phyloP scores from a whole-genome alignment of 352 stramenopile genomes.

The Globisporangium uncinulatum region DNA sequence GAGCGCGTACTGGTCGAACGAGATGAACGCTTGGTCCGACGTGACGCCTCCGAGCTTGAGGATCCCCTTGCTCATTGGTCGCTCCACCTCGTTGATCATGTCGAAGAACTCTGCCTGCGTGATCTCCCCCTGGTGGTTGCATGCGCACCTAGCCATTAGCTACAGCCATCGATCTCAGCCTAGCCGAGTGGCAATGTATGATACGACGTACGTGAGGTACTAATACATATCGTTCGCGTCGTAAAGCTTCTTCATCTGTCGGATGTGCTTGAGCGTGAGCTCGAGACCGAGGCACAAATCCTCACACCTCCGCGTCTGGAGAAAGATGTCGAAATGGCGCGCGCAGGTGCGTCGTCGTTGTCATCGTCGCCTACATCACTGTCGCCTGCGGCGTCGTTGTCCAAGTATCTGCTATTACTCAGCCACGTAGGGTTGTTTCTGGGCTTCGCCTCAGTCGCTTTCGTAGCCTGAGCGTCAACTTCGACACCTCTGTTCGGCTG shows the following conservation, averaged over 20 bases:
- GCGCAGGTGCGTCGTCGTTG: constrained; percentile 16
- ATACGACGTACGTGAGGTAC: constrained; percentile 30
- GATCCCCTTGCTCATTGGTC: constrained; percentile 48
- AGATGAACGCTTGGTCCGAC: constrained; percentile 45
- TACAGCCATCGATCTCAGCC: not conserved
- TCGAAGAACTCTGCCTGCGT: constrained; percentile 71
- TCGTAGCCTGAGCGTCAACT: not conserved
- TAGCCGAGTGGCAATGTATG: not conserved
- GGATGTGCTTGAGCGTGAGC: constrained; percentile 46
- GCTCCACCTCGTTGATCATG: constrained; percentile 57
- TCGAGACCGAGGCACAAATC: constrained; percentile 40
- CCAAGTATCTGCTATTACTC: not conserved
- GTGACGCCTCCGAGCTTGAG: constrained; percentile 35
- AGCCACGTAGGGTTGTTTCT: not conserved
- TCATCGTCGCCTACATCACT: not conserved
- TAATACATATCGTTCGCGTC: constrained; percentile 74
- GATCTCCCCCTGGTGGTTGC: constrained; percentile 44
- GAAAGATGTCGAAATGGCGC: constrained; percentile 42
- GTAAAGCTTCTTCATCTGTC: constrained; percentile 66
- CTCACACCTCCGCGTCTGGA: constrained; percentile 53
- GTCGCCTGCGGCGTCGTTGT: not conserved
- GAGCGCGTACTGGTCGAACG: constrained; percentile 58
- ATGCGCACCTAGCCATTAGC: not conserved
- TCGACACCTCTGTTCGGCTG: not conserved
- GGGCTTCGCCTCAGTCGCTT: constrained; percentile 4